Conservation (phyloP, 306 rosid species). For the Citrullus colocynthis region DNA sequence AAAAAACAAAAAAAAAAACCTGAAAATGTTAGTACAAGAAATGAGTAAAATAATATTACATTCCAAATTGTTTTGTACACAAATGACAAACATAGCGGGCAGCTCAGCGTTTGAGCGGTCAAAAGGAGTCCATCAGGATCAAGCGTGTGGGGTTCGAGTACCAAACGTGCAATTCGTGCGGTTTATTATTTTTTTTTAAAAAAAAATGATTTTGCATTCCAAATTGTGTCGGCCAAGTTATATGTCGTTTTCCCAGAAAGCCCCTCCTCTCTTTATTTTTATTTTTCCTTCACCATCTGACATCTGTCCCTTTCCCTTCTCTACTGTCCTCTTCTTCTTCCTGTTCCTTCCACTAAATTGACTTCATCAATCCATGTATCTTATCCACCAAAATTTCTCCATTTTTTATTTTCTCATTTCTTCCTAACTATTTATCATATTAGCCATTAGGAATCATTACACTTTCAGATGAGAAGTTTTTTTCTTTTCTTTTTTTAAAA, state of each 20-base stretch:
- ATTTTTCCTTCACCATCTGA: background rate
- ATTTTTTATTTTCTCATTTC: background rate
- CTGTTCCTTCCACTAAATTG: background rate
- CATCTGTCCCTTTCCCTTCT: background rate
- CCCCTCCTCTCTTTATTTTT: background rate
- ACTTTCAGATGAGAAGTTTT: too few species aligned
- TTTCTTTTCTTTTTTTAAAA: too few species aligned
- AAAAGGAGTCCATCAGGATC: background rate
- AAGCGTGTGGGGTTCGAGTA: conserved; percentile 9
- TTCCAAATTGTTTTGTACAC: background rate
- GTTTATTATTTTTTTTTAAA: background rate
- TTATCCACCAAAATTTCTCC: background rate
- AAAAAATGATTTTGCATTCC: background rate
- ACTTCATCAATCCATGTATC: background rate
- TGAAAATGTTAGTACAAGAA: background rate
- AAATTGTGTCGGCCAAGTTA: background rate
- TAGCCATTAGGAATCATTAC: background rate
- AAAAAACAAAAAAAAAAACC: too few species aligned
- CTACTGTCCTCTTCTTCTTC: background rate
- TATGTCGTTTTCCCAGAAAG: background rate
- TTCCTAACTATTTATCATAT: background rate
- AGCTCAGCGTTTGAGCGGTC: background rate
- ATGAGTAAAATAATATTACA: too few species aligned
- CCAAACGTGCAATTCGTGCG: conserved; percentile 8
- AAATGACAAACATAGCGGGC: background rate